A percentile compares a stretch with the other conserved stretches of the same genome.
Evolutionary conservation across 352 stramenopile genomes (phyloP).

Genomic region (Phytophthora sojae): DNA sequence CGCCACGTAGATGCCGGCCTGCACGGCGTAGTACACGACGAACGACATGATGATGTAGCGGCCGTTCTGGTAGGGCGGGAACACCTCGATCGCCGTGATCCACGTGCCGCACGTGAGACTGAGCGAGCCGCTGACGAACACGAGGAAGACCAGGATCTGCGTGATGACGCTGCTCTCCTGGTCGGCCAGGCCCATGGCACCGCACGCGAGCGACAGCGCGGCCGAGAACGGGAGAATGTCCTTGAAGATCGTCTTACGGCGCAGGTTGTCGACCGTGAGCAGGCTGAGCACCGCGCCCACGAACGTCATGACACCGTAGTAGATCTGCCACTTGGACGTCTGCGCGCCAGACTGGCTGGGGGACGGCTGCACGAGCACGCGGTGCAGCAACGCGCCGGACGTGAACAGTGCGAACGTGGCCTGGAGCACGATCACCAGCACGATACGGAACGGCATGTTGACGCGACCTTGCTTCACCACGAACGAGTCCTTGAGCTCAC

Average conservation of each 20-base stretch:
- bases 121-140: conserved; percentile 71
- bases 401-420: conserved; percentile 72
- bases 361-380: conserved; percentile 65
- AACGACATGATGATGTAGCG: conserved; percentile 82
- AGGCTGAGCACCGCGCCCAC: conserved; percentile 71
- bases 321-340: conserved; percentile 82
- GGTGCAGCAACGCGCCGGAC: conserved; percentile 73
- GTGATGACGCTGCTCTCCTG: conserved; percentile 56
- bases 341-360: conserved; percentile 50
- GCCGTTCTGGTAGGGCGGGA: conserved; percentile 78
- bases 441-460: conserved; percentile 79
- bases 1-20: conserved; percentile 68
- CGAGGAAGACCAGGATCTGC: conserved; percentile 78
- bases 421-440: conserved; percentile 69
- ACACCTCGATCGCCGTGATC: conserved; percentile 87
- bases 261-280: conserved; percentile 84
- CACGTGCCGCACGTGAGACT: conserved; percentile 83
- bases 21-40: conserved; percentile 75
- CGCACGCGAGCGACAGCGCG: conserved; percentile 63
- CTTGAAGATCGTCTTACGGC: conserved; percentile 91
- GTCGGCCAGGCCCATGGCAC: conserved; percentile 58
- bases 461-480: conserved; percentile 66
- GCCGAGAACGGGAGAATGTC: conserved; percentile 81
- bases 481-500: conserved; percentile 72
- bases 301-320: conserved; percentile 82